Conservation (phyloP, 306 rosid species). For the Prinsepia uniflora region DNA sequence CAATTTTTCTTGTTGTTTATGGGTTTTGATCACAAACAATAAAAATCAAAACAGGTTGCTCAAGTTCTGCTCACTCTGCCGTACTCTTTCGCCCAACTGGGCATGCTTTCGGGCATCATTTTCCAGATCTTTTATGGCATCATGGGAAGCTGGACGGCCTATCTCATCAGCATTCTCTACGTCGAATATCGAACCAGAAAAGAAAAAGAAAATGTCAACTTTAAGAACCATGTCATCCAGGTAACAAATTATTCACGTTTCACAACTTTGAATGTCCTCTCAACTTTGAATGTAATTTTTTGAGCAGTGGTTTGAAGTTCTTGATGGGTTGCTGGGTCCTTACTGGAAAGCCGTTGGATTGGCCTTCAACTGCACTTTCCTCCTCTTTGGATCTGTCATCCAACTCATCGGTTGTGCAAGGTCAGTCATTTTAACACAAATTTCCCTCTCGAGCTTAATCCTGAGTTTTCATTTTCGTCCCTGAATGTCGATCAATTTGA, state of each 20-base stretch:
- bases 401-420: slow-evolving; percentile 99
- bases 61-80: slow-evolving; percentile 92
- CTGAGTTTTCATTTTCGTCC: too few species aligned
- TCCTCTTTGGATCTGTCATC: slow-evolving; percentile 88
- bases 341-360: slow-evolving; percentile 84
- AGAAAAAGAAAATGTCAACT: slow-evolving; percentile 83
- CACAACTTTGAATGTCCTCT: too few species aligned
- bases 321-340: slow-evolving; percentile 90
- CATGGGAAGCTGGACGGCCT: slow-evolving; percentile 96
- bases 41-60: slow-evolving; percentile 56
- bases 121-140: slow-evolving; percentile 84
- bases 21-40: slow-evolving; percentile 10
- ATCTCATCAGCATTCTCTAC: slow-evolving; percentile 82
- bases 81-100: slow-evolving; percentile 81
- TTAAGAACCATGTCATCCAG: slow-evolving; percentile 98
- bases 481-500: too few species aligned
- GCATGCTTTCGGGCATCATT: slow-evolving; percentile 75
- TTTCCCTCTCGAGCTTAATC: not conserved
- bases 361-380: slow-evolving; percentile 94
- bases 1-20: not conserved
- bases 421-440: slow-evolving; percentile 24
- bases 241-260: slow-evolving; percentile 5
- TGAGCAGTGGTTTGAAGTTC: slow-evolving; percentile 87
- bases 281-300: not conserved
- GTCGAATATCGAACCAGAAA: slow-evolving; percentile 78